Conservation (phyloP, 805 yeast species). For the Yarrowia alimentaria region DNA sequence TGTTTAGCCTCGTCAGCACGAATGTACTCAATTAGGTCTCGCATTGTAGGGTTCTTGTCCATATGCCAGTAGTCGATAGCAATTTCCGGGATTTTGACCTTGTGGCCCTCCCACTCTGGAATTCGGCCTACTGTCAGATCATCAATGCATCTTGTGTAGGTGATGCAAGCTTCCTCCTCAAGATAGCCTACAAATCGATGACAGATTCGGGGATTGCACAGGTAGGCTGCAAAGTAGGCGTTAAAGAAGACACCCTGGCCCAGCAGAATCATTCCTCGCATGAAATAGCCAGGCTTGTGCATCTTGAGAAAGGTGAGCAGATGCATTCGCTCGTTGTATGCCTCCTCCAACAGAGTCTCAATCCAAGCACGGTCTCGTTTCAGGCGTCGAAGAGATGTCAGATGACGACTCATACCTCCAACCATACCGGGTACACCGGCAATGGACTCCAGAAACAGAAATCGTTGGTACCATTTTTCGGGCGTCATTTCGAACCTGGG, state of each 20-base stretch:
- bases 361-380: constrained; percentile 72
- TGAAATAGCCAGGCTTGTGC: constrained; percentile 60
- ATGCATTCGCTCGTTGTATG: constrained; percentile 78
- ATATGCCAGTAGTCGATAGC: constrained; percentile 66
- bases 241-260: constrained; percentile 75
- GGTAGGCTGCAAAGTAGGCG: constrained; percentile 58
- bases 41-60: constrained; percentile 50
- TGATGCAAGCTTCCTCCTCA: constrained; percentile 73
- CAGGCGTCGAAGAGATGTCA: constrained; percentile 60
- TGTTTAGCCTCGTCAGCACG: constrained; percentile 80
- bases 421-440: constrained; percentile 84
- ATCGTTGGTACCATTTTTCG: constrained; percentile 58
- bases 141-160: constrained; percentile 60
- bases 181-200: constrained; percentile 76
- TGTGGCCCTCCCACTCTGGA: constrained; percentile 45
- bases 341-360: constrained; percentile 70
- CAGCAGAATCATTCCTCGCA: constrained; percentile 52
- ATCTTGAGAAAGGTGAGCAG: constrained; percentile 64
- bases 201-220: constrained; percentile 60
- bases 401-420: constrained; percentile 68
- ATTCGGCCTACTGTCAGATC: constrained; percentile 53
- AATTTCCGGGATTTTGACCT: constrained; percentile 42
- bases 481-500: constrained; percentile 54
- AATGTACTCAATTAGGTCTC: constrained; percentile 58
- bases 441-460: constrained; percentile 64